These are phyloP conservation scores for Parsonsia alboflavescens DNA, from an alignment of 257 asterid species.

Conservation along the genomic window DNA sequence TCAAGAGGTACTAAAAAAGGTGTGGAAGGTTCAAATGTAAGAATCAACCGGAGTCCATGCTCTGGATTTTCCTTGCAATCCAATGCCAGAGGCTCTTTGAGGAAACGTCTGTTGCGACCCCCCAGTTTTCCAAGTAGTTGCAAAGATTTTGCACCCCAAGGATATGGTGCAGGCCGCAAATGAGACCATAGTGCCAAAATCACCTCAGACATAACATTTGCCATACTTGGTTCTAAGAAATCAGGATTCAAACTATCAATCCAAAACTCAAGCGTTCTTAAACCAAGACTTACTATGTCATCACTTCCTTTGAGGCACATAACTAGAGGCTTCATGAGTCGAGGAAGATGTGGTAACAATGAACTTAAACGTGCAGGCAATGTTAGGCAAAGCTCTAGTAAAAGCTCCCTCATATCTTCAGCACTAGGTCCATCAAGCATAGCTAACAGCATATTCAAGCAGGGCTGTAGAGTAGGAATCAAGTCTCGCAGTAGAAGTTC, in stretches of 20 bases:
- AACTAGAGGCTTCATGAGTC: constrained; percentile 96
- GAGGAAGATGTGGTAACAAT: constrained; percentile 88
- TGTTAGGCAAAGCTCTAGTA: constrained; percentile 81
- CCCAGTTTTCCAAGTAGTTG: constrained; percentile 99
- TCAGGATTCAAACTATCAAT: constrained; percentile 99
- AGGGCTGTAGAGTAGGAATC: constrained; percentile 81
- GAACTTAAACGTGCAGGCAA: constrained; percentile 96
- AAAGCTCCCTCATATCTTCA: constrained; percentile 86
- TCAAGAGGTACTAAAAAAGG: constrained; percentile 97
- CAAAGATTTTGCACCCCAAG: constrained; percentile 92
- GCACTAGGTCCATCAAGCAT: constrained; percentile 98
- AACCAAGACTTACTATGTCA: constrained; percentile 84
- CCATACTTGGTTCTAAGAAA: constrained; percentile 99
- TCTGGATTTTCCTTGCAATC: constrained; percentile 99
- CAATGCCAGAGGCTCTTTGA: constrained; percentile 95
- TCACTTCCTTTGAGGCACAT: constrained; percentile 96
- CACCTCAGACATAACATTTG: constrained; percentile 98
- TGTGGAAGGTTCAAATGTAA: constrained; percentile 96
- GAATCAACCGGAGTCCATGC: constrained; percentile 93
- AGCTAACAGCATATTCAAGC: constrained; percentile 80
- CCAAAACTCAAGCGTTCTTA: constrained; percentile 99
- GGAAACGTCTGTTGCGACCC: constrained; percentile 97
- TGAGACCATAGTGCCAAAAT: constrained; percentile 97
- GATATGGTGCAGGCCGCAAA: constrained; percentile 90
- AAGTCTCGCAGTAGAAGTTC: constrained; percentile 87